Percentiles rank a stretch among this genome's conserved stretches.
These are phyloP conservation scores for Pichia sp. DNA, from an alignment of 1,139 yeast species.

Conservation along the genomic window DNA sequence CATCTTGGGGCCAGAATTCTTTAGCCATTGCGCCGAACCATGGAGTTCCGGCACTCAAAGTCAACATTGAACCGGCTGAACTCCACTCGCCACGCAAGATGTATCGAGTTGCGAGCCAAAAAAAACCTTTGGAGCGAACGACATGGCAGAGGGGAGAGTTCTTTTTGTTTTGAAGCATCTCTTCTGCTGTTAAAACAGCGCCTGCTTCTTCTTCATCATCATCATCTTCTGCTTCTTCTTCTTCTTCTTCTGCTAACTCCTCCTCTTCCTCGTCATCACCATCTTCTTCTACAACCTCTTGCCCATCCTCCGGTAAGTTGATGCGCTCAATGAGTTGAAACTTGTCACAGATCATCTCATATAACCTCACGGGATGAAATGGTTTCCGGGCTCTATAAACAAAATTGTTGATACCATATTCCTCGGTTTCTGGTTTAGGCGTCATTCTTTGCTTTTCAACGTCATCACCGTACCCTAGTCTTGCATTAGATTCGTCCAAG, in stretches of 20 bases:
- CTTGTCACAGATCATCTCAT: conserved; percentile 31
- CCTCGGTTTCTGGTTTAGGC: conserved; percentile 32
- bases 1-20: conserved; percentile 25
- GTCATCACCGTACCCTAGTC: conserved; percentile 32
- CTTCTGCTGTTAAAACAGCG: conserved; percentile 5
- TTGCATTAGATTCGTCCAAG: conserved; percentile 33
- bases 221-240: conserved; percentile 17
- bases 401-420: conserved; percentile 38
- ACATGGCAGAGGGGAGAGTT: conserved; percentile 33
- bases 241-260: conserved; percentile 17
- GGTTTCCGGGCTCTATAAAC: conserved; percentile 35
- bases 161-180: conserved; percentile 26
- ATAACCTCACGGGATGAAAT: conserved; percentile 38
- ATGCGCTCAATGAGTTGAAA: conserved; percentile 25
- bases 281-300: conserved; percentile 11
- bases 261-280: conserved; percentile 7
- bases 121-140: conserved; percentile 38
- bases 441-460: conserved; percentile 21
- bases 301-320: conserved; percentile 3
- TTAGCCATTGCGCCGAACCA: conserved; percentile 38
- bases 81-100: conserved; percentile 41
- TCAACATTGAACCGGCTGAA: conserved; percentile 39
- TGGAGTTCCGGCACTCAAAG: conserved; percentile 37
- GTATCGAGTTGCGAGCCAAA: conserved; percentile 41
- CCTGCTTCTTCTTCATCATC: conserved; percentile 16